Base-by-base conservation (phyloP, 805 yeast species). In the Suhomyces sp. region DNA sequence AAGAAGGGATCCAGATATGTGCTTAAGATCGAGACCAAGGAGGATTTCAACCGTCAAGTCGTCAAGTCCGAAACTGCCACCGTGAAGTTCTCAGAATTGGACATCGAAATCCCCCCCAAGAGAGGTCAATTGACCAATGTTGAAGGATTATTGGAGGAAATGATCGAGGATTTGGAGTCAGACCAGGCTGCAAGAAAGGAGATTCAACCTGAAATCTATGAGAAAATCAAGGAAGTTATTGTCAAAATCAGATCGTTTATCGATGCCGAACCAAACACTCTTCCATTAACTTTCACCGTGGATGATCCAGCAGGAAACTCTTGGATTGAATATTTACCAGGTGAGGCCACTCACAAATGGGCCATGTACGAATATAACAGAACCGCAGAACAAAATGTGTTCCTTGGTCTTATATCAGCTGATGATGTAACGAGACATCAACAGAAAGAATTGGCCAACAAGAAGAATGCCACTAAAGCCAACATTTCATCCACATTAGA, bases 291-390 rank as follows among this genome's bases (percentile, higher is more conserved):
- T 0, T 74, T 91, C 31, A 70, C 74, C 16, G 65, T 88, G 8
- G 96, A 90, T 59, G 98, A 93, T 60, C 97, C 98, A 19, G 77
- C 96, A 1, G 98, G 98, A 11, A 93, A 93, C 67, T 91, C 98
- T 4, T 93, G 97, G 95, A 79, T 93, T 36, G 96, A 87, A 55
- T 87, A 74, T 58, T 62, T 76, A 40, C 96, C 96, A 13, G 90
- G 86, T 40, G 96, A 88, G 57, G 74, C 95, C 4, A 70, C 83
- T 23, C 95, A 87, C 61, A 88, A 90, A 60, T 91, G 96, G 96
- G 74, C 93, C 17, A 83, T 79, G 60, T 69, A 74, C 21, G 90
- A 87, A 51, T 93, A 90, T 58, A 63, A 73, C 48, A 78, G 98
- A 62, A 77, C 93, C 2, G 88, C 87, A 28, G 95, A 87, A 46